Base-by-base conservation (phyloP, 2,329 filamentous ascomycete species). In the Diaporthe humulicola region DNA sequence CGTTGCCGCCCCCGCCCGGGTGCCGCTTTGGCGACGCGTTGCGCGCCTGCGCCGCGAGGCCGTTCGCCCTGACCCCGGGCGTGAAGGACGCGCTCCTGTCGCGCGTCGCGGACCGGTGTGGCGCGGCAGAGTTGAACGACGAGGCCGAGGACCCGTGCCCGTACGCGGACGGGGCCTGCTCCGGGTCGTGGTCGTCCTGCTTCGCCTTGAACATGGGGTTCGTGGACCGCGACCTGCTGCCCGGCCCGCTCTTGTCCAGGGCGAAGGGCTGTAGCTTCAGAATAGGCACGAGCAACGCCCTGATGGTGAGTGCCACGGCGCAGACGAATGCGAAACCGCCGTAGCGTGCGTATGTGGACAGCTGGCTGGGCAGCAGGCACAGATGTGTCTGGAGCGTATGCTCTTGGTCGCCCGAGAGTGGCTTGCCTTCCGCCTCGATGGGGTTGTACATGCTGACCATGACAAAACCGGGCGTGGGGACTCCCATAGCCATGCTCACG, bases 401-500 rank as follows among this genome's bases (percentile, higher is more conserved):
- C 73, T 84, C 81, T 1, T 85, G 82, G 9, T 84, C 80, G 8
- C 85, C 83, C 0, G 84, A 82, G 0, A 90, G 78, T 1, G 90
- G 85, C 28, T 86, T 85, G 69, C 88, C 91, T 61, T 85, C 82
- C 70, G 85, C 86, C 79, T 96, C 93, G 72, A 98, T 88, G 0
- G 97, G 97, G 81, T 99, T 98, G 90, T 95, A 98, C 73, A 99
- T 87, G 82, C 95, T 98, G 54, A 95, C 90, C 85, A 98, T 92
- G 76, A 97, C 87, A 78, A 99, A 97, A 0, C 95, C 97, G 0
- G 97, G 97, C 8, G 90, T 92, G 0, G 94, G 90, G 1, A 99
- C 94, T 12, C 97, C 96, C 97, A 98, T 98, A 25, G 95, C 95
- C 95, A 96, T 98, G 80, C 93, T 97, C 78, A 97, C 91, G 80